Base-by-base conservation (phyloP, 1,284 basidiomycete species). In the Fistulina hepatica region DNA sequence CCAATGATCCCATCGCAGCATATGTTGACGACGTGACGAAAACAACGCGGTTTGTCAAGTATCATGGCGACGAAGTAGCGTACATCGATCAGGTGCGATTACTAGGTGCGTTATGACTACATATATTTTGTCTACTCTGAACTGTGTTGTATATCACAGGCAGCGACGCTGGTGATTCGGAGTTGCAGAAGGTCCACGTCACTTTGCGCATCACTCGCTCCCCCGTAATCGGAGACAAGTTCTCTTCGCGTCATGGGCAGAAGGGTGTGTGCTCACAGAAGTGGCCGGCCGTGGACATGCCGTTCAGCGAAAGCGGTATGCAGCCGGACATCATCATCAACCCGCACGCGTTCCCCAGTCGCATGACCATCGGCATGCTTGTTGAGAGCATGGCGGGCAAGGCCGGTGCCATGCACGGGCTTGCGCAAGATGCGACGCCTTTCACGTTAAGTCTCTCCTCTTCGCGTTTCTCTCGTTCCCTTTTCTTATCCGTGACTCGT, bases 361-460 rank as follows among this genome's bases (percentile, higher is more conserved):
- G 95, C 51, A 99, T 99, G 95, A 99, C 95, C 6, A 99, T 99
- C 52, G 95, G 95, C 42, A 99, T 99, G 95, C 80, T 98, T 55
- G 92, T 99, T 45, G 95, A 99, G 71, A 93, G 88, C 60, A 83
- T 98, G 76, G 95, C 95, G 2, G 95, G 93, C 27, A 99, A 99
- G 60, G 86, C 94, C 1, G 95, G 95, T 43, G 89, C 94, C 2
- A 88, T 98, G 83, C 95, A 98, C 53, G 95, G 95, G 30, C 70
- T 98, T 25, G 90, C 93, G 4, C 95, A 99, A 59, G 95, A 99
- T 62, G 94, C 90, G 11, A 98, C 95, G 17, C 95, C 93, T 17
- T 97, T 97, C 73, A n/a, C n/a, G n/a, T n/a, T n/a, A 84, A 85
- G 88, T 92, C 54, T 50, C 75, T 60, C 21, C 19, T 36, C 28